Evolutionary conservation across 164 flowering plant genomes (phyloP), one percentile per base, ranked within the genome.

Genomic region (Cinnamomum micranthum): DNA sequence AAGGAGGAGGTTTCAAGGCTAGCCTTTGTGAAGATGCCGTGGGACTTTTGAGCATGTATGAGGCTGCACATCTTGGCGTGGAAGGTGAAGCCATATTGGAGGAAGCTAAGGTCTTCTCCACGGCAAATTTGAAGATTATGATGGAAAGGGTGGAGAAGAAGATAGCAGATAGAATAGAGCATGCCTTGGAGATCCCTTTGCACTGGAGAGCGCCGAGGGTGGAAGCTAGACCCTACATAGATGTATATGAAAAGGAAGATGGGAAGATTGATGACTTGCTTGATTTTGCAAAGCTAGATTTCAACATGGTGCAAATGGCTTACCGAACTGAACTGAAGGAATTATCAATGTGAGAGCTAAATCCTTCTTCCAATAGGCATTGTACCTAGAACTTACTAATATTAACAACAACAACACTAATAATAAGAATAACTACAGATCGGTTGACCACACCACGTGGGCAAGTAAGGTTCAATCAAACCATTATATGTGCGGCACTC

Each of bases 11-110:
- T 23, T 73, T 73, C 70, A 73, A 50, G 50, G 62, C 59, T 7
- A 65, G 20, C 35, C 62, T 73, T 0, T 20, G 23, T 50, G 28
- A 65, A 19, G 70, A 66, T 50, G 35, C 65, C 6, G 9, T 33
- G 2, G 70, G 75, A 19, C 28, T 73, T 20, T 50, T 73, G 62
- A 20, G 77, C 50, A 15, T 75, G 68, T 82, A 73, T 41, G 83
- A 82, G 63, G 85, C 85, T 20, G 63, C 82, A 23, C 60, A 66
- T 74, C 75, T 80, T 14, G 67, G 78, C 14, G 23, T 74, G 0
- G 69, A 68, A 22, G 83, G 75, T 0, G 85, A 82, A 68, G 63
- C 75, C 28, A 52, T 80, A 6, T 50, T 82, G 24, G 81, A 82
- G 31, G 76, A 82, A 22, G 83, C 81, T 23, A 63, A 23, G 41